Conservation (phyloP, 2,329 filamentous ascomycete species). For the Cadophora sp. region DNA sequence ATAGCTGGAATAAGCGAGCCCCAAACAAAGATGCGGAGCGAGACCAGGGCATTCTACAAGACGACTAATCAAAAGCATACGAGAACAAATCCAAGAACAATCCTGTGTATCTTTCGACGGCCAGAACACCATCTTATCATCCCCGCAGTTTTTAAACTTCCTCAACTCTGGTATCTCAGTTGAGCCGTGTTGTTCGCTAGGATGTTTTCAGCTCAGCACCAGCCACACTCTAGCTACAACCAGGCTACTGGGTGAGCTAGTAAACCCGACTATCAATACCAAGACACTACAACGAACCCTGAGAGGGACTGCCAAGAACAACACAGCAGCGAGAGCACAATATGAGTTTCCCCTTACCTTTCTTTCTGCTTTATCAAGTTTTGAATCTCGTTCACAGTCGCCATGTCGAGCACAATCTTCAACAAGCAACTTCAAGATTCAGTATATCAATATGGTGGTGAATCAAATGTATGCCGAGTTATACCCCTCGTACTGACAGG, state of each 20-base stretch:
- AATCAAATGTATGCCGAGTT: no score
- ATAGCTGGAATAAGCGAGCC: background rate
- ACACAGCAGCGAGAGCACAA: background rate
- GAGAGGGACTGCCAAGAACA: background rate
- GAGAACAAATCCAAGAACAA: no score
- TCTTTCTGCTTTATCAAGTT: background rate
- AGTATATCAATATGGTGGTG: background rate
- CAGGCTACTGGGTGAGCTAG: background rate
- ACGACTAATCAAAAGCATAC: background rate
- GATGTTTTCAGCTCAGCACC: background rate
- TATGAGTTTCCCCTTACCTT: background rate
- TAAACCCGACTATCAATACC: slow-evolving; percentile 3
- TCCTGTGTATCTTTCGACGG: no score
- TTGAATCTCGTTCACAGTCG: background rate
- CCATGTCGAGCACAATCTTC: background rate
- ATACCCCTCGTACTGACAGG: background rate
- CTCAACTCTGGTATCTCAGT: background rate
- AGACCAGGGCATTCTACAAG: background rate
- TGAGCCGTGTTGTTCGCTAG: background rate
- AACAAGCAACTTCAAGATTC: background rate
- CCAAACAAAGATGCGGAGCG: background rate
- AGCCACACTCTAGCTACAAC: background rate
- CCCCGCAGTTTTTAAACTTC: no score
- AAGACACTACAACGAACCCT: background rate
- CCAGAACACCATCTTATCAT: no score